Conservation (phyloP, 2,329 filamentous ascomycete genomes). For the Cladobotryum mycophilum region DNA sequence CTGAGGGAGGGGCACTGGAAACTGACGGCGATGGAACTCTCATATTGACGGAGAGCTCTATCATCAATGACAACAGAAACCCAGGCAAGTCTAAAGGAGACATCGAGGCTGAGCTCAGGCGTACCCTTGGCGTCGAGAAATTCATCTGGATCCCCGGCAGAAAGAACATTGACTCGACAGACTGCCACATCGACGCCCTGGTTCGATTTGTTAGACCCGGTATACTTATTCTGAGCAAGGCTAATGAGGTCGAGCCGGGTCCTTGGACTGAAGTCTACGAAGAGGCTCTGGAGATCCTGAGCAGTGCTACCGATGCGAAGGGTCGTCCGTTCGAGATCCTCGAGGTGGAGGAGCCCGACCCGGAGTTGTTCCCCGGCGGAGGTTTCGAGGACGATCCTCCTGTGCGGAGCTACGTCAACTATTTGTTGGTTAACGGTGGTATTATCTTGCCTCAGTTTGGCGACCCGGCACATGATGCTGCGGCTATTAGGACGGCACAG, state of each 20-base stretch:
- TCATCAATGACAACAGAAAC: slow-evolving; percentile 25
- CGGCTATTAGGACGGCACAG: slow-evolving; percentile 13
- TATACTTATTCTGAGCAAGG: slow-evolving; percentile 18
- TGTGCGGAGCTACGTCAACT: slow-evolving; percentile 21
- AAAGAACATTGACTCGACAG: slow-evolving; percentile 19
- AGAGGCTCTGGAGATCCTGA: slow-evolving; percentile 17
- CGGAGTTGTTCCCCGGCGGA: neutral
- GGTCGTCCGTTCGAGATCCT: slow-evolving; percentile 18
- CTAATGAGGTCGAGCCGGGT: slow-evolving; percentile 5
- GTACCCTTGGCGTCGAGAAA: slow-evolving; percentile 19
- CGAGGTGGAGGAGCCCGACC: slow-evolving; percentile 20
- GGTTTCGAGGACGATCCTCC: slow-evolving; percentile 1
- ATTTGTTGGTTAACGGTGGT: slow-evolving; percentile 23
- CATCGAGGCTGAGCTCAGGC: slow-evolving; percentile 18
- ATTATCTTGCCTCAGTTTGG: slow-evolving; percentile 24
- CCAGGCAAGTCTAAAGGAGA: slow-evolving; percentile 14
- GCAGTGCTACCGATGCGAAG: slow-evolving; percentile 13
- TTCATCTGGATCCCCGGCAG: slow-evolving; percentile 24
- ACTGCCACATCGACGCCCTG: slow-evolving; percentile 24
- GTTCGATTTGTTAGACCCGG: slow-evolving; percentile 21
- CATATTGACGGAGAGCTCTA: slow-evolving; percentile 22
- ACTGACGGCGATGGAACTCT: slow-evolving; percentile 25
- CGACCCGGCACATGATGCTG: slow-evolving; percentile 16
- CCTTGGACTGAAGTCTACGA: slow-evolving; percentile 17
- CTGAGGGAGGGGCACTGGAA: slow-evolving; percentile 23